A percentile compares a stretch with the other conserved stretches of the same genome.
These are phyloP conservation scores for Fusarium equiseti DNA, from an alignment of 2,329 filamentous ascomycete species.

Conservation along the genomic window DNA sequence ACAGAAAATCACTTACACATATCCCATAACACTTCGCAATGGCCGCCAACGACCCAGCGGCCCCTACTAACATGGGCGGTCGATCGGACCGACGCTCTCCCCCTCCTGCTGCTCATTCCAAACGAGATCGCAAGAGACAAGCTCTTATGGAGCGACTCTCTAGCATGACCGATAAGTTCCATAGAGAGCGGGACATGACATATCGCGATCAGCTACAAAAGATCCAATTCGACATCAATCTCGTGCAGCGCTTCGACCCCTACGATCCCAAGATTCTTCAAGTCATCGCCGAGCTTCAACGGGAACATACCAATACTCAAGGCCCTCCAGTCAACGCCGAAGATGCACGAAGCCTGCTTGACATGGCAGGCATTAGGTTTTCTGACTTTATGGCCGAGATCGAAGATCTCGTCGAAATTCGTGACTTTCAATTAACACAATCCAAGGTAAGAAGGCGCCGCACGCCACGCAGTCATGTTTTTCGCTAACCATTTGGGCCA, in stretches of 20 bases:
- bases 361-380: conserved; percentile 87
- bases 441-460: conserved; percentile 75
- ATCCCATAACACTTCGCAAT: conserved; percentile 45
- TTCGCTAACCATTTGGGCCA: conserved; percentile 30
- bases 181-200: conserved; percentile 82
- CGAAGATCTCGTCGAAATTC: conserved; percentile 87
- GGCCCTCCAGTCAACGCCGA: conserved; percentile 55
- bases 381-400: conserved; percentile 86
- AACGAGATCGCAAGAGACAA: conserved; percentile 90
- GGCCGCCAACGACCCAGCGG: conserved; percentile 56
- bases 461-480: conserved; percentile 3
- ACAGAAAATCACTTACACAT: background rate
- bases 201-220: conserved; percentile 92
- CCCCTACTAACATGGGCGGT: conserved; percentile 50
- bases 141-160: conserved; percentile 83
- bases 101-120: conserved; percentile 68
- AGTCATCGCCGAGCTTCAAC: conserved; percentile 73
- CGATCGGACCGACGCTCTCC: conserved; percentile 55
- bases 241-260: conserved; percentile 87
- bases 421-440: conserved; percentile 84
- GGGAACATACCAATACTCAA: conserved; percentile 64
- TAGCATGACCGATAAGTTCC: conserved; percentile 81
- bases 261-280: conserved; percentile 80
- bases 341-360: conserved; percentile 67
- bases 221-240: conserved; percentile 89